Base-by-base conservation (phyloP, 2,329 filamentous ascomycete species). In the Ophiostoma australiae region DNA sequence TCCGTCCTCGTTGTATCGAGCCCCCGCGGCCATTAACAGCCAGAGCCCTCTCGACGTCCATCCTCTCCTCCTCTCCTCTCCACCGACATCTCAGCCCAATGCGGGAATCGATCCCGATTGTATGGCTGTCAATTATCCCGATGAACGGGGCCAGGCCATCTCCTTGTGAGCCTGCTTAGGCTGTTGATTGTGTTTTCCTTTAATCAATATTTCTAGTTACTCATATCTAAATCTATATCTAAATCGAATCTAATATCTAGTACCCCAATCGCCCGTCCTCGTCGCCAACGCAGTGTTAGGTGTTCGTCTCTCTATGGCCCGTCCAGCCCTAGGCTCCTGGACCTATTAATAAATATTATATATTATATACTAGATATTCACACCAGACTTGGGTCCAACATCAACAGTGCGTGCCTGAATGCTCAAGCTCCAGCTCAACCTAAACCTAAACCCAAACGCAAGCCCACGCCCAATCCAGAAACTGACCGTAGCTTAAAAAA, bases 401-500 rank as follows among this genome's bases (percentile, higher is more conserved):
- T 35, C 41, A 39, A 27, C 23, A 48, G 35, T 23, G 44, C 66
- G 23, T 27, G 52, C 15, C 23, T 44, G 52, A 70, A 63, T 63
- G 15, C n/a, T 20, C 52, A 58, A 27, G 48, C 48, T 20, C 52
- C 27, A 27, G 48, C 48, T 31, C 27, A 3, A 17, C 17, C 11
- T 55, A 55, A 55, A 55, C 48, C 27, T 31, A 31, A 31, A 31
- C 27, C 27, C 3, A 31, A 31, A 31, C 27, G 27, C 27, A 31
- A 31, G 27, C 27, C 27, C 27, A 31, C 27, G 58, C 58, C 61
- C 61, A n/a, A 65, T 20, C 17, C 33, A 65, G 61, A 35, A 63
- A 63, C 58, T 15, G 37, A 39, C 17, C 61, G 61, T 70, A 72
- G 73, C 70, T 73, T 73, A 73, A 73, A 73, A 70, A 70, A 69